phyloP scores from a whole-genome alignment of 257 asterid species.

The Penstemon eatonii region DNA sequence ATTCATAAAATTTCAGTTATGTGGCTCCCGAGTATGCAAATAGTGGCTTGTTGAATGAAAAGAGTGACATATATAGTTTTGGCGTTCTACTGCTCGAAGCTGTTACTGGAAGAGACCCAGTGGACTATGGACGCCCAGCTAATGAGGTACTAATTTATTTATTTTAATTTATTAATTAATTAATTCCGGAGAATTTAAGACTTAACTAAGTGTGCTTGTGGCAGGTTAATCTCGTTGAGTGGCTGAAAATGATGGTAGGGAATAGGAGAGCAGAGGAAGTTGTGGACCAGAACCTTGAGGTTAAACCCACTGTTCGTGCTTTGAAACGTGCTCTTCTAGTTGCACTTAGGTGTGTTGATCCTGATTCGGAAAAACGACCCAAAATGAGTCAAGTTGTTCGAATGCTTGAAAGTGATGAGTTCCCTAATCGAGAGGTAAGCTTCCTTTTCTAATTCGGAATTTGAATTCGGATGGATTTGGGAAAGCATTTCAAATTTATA shows the following conservation, averaged over 20 bases:
- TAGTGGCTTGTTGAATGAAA: conserved; percentile 86
- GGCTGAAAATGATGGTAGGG: conserved; percentile 98
- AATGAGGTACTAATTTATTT: conserved; percentile 57
- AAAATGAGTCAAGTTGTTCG: conserved; percentile 87
- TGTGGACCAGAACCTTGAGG: conserved; percentile 75
- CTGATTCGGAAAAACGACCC: conserved; percentile 91
- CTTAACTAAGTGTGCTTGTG: conserved; percentile 15
- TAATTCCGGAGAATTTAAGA: background rate
- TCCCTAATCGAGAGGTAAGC: conserved; percentile 74
- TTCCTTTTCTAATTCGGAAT: conserved; percentile 13
- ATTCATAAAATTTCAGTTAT: conserved; percentile 52
- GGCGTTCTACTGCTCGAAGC: conserved; percentile 92
- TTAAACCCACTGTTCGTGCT: conserved; percentile 70
- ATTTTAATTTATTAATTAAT: conserved; percentile 1
- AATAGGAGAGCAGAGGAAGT: conserved; percentile 91
- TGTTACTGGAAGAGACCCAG: conserved; percentile 93
- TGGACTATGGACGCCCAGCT: conserved; percentile 89
- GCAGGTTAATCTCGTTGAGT: conserved; percentile 97
- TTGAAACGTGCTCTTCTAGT: conserved; percentile 83
- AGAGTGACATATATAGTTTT: conserved; percentile 89
- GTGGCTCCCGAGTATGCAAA: conserved; percentile 99
- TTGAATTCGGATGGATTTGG: background rate
- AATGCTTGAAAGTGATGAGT: conserved; percentile 90
- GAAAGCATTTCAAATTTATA: too few relatives aligned
- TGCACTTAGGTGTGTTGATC: conserved; percentile 92